These are phyloP conservation scores for Vanderwaltozyma yarrowii DNA, from an alignment of 805 yeast genomes.

Conservation along the genomic window DNA sequence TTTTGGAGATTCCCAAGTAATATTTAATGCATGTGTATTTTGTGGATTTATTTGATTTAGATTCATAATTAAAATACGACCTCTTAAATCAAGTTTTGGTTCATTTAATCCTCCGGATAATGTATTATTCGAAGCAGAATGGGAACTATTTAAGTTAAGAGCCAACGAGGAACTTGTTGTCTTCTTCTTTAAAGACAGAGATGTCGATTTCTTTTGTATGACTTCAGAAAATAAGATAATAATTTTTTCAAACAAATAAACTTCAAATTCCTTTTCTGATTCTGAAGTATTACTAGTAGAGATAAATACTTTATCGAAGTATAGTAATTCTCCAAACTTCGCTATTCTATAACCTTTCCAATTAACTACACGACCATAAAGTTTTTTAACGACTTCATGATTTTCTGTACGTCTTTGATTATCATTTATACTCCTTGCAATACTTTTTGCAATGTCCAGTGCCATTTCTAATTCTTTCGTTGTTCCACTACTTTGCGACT, in stretches of 20 bases:
- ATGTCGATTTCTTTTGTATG: constrained; percentile 37
- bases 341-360: constrained; percentile 84
- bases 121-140: constrained; percentile 6
- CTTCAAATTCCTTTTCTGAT: constrained; percentile 77
- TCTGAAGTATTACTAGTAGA: constrained; percentile 38
- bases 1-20: constrained; percentile 75
- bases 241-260: constrained; percentile 74
- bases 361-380: constrained; percentile 67
- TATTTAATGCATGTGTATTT: constrained; percentile 48
- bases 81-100: constrained; percentile 53
- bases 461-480: constrained; percentile 60
- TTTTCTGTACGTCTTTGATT: constrained; percentile 90
- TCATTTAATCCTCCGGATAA: constrained; percentile 12
- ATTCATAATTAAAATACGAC: constrained; percentile 71
- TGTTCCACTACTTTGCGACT: constrained; percentile 1
- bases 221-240: constrained; percentile 56
- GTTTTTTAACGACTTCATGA: constrained; percentile 53
- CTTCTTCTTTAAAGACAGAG: constrained; percentile 33
- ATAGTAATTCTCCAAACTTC: constrained; percentile 77
- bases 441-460: constrained; percentile 62
- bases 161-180: constrained; percentile 21
- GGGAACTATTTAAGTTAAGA: constrained; percentile 6
- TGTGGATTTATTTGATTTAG: constrained; percentile 37
- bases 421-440: constrained; percentile 83
- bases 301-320: constrained; percentile 55